Percentiles rank a stretch among this genome's conserved stretches.
Conservation (phyloP, 139 green algal genomes). For the Monoraphidium neglectum region DNA sequence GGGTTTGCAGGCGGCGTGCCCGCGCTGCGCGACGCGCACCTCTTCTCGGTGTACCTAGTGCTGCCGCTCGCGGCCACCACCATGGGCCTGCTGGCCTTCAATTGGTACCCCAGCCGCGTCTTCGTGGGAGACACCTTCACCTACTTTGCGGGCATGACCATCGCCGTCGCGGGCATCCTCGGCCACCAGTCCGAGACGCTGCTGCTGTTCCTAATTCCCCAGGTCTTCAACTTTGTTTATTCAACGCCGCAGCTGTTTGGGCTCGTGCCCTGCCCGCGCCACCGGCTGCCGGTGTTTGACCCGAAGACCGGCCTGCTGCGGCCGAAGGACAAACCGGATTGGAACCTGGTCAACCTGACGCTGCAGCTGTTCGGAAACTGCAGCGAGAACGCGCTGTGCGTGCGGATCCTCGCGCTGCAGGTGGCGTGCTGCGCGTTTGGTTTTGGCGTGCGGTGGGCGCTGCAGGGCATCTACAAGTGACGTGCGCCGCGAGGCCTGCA, state of each 20-base stretch:
- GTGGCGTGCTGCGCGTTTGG: slow-evolving; percentile 61
- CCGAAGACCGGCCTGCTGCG: slow-evolving; percentile 75
- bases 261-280: slow-evolving; percentile 92
- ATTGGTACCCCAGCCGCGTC: slow-evolving; percentile 86
- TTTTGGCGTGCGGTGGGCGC: slow-evolving; percentile 58
- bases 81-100: slow-evolving; percentile 85
- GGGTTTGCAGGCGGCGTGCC: slow-evolving; percentile 30
- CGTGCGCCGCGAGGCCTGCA: too few relatives aligned
- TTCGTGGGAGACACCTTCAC: slow-evolving; percentile 99
- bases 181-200: slow-evolving; percentile 98
- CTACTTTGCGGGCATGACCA: slow-evolving; percentile 98
- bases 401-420: slow-evolving; percentile 88
- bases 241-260: slow-evolving; percentile 96
- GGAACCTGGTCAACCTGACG: slow-evolving; percentile 95
- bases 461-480: slow-evolving; percentile 77
- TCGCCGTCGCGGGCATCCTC: slow-evolving; percentile 97
- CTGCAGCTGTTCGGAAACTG: slow-evolving; percentile 84
- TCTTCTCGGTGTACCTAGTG: slow-evolving; percentile 94
- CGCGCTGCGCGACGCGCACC: slow-evolving; percentile 78
- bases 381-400: slow-evolving; percentile 81
- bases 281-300: slow-evolving; percentile 92
- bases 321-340: slow-evolving; percentile 76
- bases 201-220: slow-evolving; percentile 94
- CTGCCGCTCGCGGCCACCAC: slow-evolving; percentile 85
- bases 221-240: slow-evolving; percentile 97